phyloP scores from a whole-genome alignment of 1,284 basidiomycete genomes.

The Porogramme epimiltina region DNA sequence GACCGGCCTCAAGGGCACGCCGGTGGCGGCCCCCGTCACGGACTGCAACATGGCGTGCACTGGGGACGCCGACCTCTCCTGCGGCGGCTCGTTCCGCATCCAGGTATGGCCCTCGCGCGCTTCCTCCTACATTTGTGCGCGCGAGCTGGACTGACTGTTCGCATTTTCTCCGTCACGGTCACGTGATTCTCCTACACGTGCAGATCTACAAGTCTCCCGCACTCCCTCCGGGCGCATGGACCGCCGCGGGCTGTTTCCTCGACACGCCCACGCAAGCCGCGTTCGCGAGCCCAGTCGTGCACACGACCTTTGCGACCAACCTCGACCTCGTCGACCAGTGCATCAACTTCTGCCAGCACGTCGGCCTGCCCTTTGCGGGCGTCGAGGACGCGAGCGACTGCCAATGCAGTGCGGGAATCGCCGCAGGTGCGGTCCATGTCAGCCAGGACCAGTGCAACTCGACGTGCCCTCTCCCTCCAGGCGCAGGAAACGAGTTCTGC shows the following conservation, averaged over 20 bases:
- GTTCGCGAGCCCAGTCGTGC: slow-evolving; percentile 8
- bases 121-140: too few relatives aligned
- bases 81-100: slow-evolving; percentile 23
- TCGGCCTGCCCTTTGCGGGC: slow-evolving; percentile 12
- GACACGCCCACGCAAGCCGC: slow-evolving; percentile 13
- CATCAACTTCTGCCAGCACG: slow-evolving; percentile 11
- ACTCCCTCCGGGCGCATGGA: slow-evolving; percentile 11
- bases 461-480: slow-evolving; percentile 10
- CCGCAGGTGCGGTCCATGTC: slow-evolving; percentile 2
- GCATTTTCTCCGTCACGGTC: background rate
- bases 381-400: slow-evolving; percentile 13
- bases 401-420: slow-evolving; percentile 13
- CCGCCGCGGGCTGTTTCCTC: slow-evolving; percentile 13
- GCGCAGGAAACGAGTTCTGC: slow-evolving; percentile 8
- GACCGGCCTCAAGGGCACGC: slow-evolving; percentile 16
- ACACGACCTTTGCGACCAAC: slow-evolving; percentile 12
- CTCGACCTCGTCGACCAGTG: slow-evolving; percentile 13
- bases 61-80: slow-evolving; percentile 17
- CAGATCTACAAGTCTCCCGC: slow-evolving; percentile 20
- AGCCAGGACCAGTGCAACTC: slow-evolving; percentile 9
- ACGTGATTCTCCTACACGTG: background rate
- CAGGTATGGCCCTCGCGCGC: slow-evolving; percentile 4
- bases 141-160: background rate
- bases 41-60: slow-evolving; percentile 25
- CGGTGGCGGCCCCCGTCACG: slow-evolving; percentile 4